Evolutionary conservation across 305 asterid genomes (phyloP), one percentile per base, ranked within the genome.

Genomic region (Fraxinus platypoda): DNA sequence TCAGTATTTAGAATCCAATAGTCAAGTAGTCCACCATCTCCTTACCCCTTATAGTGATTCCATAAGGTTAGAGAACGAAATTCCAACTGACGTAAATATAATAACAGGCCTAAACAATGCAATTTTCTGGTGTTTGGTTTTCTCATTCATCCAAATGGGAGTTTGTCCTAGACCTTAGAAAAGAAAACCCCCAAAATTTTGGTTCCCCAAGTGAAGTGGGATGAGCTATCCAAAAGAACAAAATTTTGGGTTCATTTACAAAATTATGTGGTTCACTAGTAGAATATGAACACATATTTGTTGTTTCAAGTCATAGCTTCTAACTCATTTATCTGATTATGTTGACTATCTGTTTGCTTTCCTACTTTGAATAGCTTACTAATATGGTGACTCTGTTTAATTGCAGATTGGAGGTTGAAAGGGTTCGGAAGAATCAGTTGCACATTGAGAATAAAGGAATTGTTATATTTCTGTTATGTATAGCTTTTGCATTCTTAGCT

Each of bases 381-480:
- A 30, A 34, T 4, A 25, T 9, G 52, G 78, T 46, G 21, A 68
- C 31, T 13, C 23, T 30, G 41, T 68, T 33, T 82, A 68, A 72
- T 49, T 90, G 93, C 95, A 95, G 99, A 78, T 84, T 70, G 90
- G 94, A 93, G 88, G 93, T 92, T 28, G 95, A 94, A 80, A 85
- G 31, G 79, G 92, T 94, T 76, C 77, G 83, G 83, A 89, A 77
- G 83, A 89, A 93, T 81, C 97, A 93, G 78, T 84, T 85, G 76
- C 94, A 94, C 86, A 80, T 93, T 91, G 99, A 95, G 92, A 92
- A 90, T 74, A 94, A 95, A 85, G 97, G 98, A 46, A 86, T 93
- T 74, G 83, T 91, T 74, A 88, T 94, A 54, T 93, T 92, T 89
- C 87, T 95, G 82, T 81, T 91, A 59, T 89, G 94, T 81, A 88